A percentile compares a stretch with the other conserved stretches of the same genome.
These are phyloP conservation scores for Chlorophyllum brunneum DNA, from an alignment of 768 basidiomycete species.

Conservation along the genomic window DNA sequence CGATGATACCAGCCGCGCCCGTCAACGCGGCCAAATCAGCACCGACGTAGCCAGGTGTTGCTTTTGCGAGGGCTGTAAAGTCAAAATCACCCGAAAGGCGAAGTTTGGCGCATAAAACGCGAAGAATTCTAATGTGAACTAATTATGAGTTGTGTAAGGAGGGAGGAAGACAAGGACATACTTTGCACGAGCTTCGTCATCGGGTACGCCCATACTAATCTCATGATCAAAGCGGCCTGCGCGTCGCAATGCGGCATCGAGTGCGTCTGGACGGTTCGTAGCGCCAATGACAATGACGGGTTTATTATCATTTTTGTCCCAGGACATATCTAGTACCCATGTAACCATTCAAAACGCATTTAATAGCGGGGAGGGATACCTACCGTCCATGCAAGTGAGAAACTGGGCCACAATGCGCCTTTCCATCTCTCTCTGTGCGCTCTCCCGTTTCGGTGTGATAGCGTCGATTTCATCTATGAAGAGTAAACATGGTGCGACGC, in stretches of 20 bases:
- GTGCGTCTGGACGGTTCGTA: conserved; percentile 92
- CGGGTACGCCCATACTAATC: conserved; percentile 96
- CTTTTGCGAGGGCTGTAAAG: conserved; percentile 80
- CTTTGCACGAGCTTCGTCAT: conserved; percentile 87
- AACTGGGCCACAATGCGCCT: conserved; percentile 96
- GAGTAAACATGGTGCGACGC: conserved; percentile 85
- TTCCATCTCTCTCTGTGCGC: conserved; percentile 98
- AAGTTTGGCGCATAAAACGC: conserved; percentile 80
- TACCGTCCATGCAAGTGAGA: conserved; percentile 98
- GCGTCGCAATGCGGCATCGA: conserved; percentile 89
- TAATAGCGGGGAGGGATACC: conserved; percentile 16
- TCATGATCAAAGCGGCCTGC: conserved; percentile 97
- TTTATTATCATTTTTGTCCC: conserved; percentile 91
- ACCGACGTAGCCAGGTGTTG: conserved; percentile 96
- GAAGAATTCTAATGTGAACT: conserved; percentile 65
- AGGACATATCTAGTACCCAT: conserved; percentile 70
- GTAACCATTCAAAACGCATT: neutral
- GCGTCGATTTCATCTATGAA: conserved; percentile 99
- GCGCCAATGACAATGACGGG: conserved; percentile 95
- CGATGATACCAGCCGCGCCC: conserved; percentile 91
- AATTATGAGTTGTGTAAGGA: neutral
- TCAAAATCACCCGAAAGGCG: conserved; percentile 87
- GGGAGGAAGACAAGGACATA: conserved; percentile 32
- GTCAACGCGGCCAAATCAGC: conserved; percentile 90
- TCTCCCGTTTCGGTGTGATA: conserved; percentile 96